Base-by-base conservation (phyloP, 108 stramenopile species). In the Skeletonema marinoi region DNA sequence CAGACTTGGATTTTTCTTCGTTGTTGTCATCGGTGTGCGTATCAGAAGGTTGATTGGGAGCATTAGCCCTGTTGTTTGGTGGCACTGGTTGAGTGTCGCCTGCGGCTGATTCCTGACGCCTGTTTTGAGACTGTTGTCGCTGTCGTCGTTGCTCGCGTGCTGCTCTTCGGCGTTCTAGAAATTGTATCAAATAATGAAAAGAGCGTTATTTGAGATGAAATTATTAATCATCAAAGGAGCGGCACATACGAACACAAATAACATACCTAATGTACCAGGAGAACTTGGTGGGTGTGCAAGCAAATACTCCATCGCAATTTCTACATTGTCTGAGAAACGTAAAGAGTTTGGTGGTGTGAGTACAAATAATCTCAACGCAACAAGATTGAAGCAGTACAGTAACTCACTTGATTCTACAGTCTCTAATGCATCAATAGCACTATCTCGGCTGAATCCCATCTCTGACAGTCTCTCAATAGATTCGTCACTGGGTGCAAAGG, bases 301-400 rank as follows among this genome's bases (percentile, higher is more conserved):
- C 17, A 94, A 90, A 77, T 96, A 97, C 74, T 98, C 96, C 94
- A 97, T 95, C 0, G 92, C 96, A 32, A 96, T 73, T 70, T 98
- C 96, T 13, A 95, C 66, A 32, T 85, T 30, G 30, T 44, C 44
- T 29, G 48, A 54, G 17, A 9, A 41, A 3, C 2, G 44, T n/a
- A 16, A 4, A 11, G 16, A 46, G 12, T 21, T 32, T 39, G 65
- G n/a, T 7, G 25, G 38, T 9, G 25, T 21, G 21, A 25, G 54
- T 2, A 56, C 19, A 56, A 56, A 56, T 12, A 29, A 41, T 12
- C 1, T 25, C 25, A 10, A 5, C 10, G 9, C 0, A 25, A 56
- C 6, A 8, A 56, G 10, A 21, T 56, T 56, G 54, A 56, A 21
- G 4, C 54, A 29, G 2, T 6, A 56, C 25, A 56, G 1, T 25